Evolutionary conservation across 1,284 basidiomycete genomes (phyloP), one percentile per base, ranked within the genome.

Genomic region (Pulchroboletus neoregius): DNA sequence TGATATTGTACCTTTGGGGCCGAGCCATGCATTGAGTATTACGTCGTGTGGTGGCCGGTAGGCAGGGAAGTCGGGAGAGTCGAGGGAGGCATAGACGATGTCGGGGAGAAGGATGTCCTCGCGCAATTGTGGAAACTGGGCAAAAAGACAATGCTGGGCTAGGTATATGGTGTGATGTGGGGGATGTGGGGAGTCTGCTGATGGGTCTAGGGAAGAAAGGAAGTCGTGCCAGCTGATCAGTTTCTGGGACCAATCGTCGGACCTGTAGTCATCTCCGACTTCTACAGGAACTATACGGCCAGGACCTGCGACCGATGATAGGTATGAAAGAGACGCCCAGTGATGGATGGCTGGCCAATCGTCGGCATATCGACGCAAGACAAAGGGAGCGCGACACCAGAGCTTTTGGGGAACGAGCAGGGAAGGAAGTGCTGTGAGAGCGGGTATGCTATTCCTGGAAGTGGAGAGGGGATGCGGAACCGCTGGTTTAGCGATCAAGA

Each of bases 251-350:
- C 95, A 99, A 38, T 81, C 79, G 16, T 80, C 77, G 11, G 76
- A 73, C 27, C 90, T 80, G 65, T 99, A 99, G 60, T 93, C 87
- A 37, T 69, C 66, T 4, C 95, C 95, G 22, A 95, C 71, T 67
- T 99, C 95, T 9, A 98, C 83, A 5, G 95, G 95, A 1, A 98
- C 88, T 7, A 91, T 68, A 12, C 95, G 78, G 4, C 87, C 92
- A 26, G 78, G 79, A 8, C 94, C 94, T 2, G 81, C 80, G 2
- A 78, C 67, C 5, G 71, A 67, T 18, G 75, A 73, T 1, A 97
- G 74, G 62, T 96, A 95, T 0, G 69, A 62, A 8, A 73, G 65
- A 23, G 78, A 81, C n/a, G 63, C 51, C 94, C 93, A 95, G 7
- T 75, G 73, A 38, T 75, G 78, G 45, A 89, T 65, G 2, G 90